Evolutionary conservation across 176 grass and related monocot species (phyloP), one percentile per base, ranked within the genome.

Genomic region (Eragrostis curvula): DNA sequence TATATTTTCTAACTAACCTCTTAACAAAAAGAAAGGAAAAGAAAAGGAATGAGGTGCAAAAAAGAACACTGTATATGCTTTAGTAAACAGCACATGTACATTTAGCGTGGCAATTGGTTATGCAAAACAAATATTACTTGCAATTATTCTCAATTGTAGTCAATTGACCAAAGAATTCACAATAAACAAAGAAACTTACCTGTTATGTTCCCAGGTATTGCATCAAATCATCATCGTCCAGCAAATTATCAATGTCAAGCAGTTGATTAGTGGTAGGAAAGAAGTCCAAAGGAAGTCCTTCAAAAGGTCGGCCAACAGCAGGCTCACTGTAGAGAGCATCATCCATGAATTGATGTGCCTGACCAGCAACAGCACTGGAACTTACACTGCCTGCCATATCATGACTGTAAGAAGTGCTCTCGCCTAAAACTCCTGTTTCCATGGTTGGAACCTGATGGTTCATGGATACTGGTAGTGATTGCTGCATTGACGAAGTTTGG

Each of bases 191-290:
- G 49, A 43, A 50, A 81, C 60, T 47, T 61, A 84, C 84, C 57
- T 68, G 46, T 91, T 82, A 98, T 79, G 96, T 93, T 81, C 96
- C 96, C 39, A 98, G 78, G 75, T 98, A 98, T 32, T 86, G 86
- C 90, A 98, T 90, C 60, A 98, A 65, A 56, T 93, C 92, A 42
- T 98, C 90, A 40, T 98, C 96, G 32, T 88, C 86, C 77, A 98
- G 49, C 53, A 95, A 79, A 43, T 93, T 90, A 84, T 87, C 92
- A 29, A 98, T 62, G 81, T 66, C 71, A 73, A 74, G 84, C 20
- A 95, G 87, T 21, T 84, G 86, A 75, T 79, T 93, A 66, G 70
- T 83, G 14, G 94, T 81, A 32, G 90, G 84, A 71, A 91, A 84
- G 28, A 90, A 91, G 85, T 91, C 87, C 10, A 93, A 88, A 58